These are phyloP conservation scores for Forsythia suspensa DNA, from an alignment of 257 asterid genomes.

Conservation along the genomic window DNA sequence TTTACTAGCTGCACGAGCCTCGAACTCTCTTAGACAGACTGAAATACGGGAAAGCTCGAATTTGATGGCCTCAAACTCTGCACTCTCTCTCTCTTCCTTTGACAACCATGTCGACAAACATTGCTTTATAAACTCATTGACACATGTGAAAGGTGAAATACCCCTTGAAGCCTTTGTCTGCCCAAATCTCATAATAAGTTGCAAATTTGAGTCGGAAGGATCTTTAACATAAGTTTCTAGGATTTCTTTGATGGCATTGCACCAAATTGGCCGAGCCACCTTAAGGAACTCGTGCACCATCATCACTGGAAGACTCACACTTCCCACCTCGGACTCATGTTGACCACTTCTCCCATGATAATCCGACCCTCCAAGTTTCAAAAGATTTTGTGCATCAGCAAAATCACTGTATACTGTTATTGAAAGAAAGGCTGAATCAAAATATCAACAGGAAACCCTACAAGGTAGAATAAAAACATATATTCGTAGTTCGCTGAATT, in stretches of 20 bases:
- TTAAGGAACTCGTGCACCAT: slow-evolving; percentile 76
- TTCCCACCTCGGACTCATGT: slow-evolving; percentile 87
- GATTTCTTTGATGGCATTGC: slow-evolving; percentile 56
- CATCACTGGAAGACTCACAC: slow-evolving; percentile 60
- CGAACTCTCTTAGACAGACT: slow-evolving; percentile 16
- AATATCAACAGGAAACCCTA: neutral
- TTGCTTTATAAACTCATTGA: slow-evolving; percentile 58
- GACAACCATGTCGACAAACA: slow-evolving; percentile 63
- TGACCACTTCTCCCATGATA: slow-evolving; percentile 87
- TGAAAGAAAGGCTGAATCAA: slow-evolving; percentile 11
- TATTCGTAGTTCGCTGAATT: too few species aligned
- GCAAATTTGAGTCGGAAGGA: slow-evolving; percentile 62
- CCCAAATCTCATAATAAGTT: slow-evolving; percentile 53
- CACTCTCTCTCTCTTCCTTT: slow-evolving; percentile 57
- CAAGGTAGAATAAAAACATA: neutral
- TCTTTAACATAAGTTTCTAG: slow-evolving; percentile 55
- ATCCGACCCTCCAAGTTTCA: slow-evolving; percentile 97
- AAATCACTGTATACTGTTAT: slow-evolving; percentile 74
- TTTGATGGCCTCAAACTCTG: slow-evolving; percentile 58
- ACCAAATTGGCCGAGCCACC: slow-evolving; percentile 90
- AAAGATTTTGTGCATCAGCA: slow-evolving; percentile 71
- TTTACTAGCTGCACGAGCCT: slow-evolving; percentile 19
- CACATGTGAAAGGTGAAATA: slow-evolving; percentile 23
- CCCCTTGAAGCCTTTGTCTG: slow-evolving; percentile 33
- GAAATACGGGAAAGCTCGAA: slow-evolving; percentile 42